Percentiles rank a stretch among this genome's conserved stretches.
phyloP scores from a whole-genome alignment of 2,329 filamentous ascomycete species.

The Calonectria ilicicola region DNA sequence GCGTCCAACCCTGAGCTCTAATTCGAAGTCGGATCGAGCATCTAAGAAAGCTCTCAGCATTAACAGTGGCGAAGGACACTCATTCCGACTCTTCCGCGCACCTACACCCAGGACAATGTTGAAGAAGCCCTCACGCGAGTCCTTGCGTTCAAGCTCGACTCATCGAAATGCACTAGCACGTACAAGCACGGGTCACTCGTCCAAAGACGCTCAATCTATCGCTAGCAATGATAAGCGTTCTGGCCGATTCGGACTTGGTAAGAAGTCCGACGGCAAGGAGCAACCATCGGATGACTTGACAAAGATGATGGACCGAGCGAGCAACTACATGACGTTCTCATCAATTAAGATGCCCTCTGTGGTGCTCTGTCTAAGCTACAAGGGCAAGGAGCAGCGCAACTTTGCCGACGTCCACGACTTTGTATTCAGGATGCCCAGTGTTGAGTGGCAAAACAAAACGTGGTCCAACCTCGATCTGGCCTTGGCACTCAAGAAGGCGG shows the following conservation, averaged over 20 bases:
- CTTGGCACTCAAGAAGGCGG: slow-evolving; percentile 91
- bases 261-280: slow-evolving; percentile 59
- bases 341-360: slow-evolving; percentile 96
- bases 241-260: slow-evolving; percentile 67
- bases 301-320: slow-evolving; percentile 95
- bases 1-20: slow-evolving; percentile 81
- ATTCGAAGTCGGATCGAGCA: slow-evolving; percentile 51
- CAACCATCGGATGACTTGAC: slow-evolving; percentile 88
- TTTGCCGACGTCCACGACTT: slow-evolving; percentile 98
- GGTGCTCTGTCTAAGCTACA: slow-evolving; percentile 95
- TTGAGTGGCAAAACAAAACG: slow-evolving; percentile 98
- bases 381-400: slow-evolving; percentile 94
- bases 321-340: slow-evolving; percentile 96
- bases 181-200: slow-evolving; percentile 59
- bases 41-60: slow-evolving; percentile 63
- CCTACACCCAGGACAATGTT: slow-evolving; percentile 56
- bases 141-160: slow-evolving; percentile 58
- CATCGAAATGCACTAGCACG: slow-evolving; percentile 60
- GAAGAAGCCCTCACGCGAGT: slow-evolving; percentile 70
- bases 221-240: slow-evolving; percentile 56
- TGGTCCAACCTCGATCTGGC: slow-evolving; percentile 98
- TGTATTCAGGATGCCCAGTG: slow-evolving; percentile 92
- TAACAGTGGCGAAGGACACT: slow-evolving; percentile 60
- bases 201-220: slow-evolving; percentile 52
- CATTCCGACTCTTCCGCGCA: slow-evolving; percentile 65